Evolutionary conservation across 306 rosid genomes (phyloP).

Genomic region (Betula pendula): DNA sequence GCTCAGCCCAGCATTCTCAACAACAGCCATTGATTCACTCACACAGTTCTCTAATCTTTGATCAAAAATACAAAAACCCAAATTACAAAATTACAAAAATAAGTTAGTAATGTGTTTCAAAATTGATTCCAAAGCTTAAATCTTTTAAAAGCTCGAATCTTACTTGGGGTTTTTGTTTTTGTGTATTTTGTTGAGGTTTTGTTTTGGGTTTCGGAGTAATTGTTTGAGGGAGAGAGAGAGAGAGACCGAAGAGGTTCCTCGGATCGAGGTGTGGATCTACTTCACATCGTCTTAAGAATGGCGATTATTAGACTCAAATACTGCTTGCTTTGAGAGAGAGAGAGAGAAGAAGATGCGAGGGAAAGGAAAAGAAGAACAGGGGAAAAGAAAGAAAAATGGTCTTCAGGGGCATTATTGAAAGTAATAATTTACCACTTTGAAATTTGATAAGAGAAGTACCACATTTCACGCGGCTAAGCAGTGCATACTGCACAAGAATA

Average conservation of each 20-base stretch:
- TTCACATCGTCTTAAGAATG: conserved; percentile 26
- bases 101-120: background rate
- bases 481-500: no score
- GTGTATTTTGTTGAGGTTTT: background rate
- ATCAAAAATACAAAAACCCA: no score
- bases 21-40: conserved; percentile 76
- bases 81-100: background rate
- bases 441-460: no score
- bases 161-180: background rate
- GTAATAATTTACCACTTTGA: no score
- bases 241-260: conserved; percentile 4
- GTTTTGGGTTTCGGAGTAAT: background rate
- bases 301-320: conserved; percentile 6
- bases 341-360: no score
- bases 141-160: background rate
- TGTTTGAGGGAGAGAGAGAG: background rate
- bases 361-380: no score
- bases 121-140: background rate
- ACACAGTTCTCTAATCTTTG: background rate
- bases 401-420: no score
- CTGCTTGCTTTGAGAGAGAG: background rate
- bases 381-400: no score
- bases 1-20: conserved; percentile 61
- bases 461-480: no score
- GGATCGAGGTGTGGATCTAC: background rate